Evolutionary conservation across 768 basidiomycete species (phyloP).

Genomic region (Strobilomyces confusus): DNA sequence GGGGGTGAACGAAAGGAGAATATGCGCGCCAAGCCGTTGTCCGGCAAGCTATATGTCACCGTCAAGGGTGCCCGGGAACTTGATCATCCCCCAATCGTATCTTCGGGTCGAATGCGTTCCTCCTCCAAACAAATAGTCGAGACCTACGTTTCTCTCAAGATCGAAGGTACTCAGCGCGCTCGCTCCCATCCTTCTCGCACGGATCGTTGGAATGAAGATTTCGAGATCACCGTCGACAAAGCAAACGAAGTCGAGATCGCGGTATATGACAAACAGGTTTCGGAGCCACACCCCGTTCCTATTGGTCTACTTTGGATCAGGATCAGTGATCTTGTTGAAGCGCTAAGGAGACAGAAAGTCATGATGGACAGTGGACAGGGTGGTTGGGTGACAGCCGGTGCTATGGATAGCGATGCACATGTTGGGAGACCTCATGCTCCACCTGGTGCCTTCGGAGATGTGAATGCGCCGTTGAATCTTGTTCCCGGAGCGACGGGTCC

Average conservation of each 20-base stretch:
- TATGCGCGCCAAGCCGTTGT: slow-evolving; percentile 87
- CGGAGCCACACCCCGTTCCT: slow-evolving; percentile 76
- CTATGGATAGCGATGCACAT: slow-evolving; percentile 66
- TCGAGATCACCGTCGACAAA: slow-evolving; percentile 95
- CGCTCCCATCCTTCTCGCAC: slow-evolving; percentile 90
- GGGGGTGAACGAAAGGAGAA: slow-evolving; percentile 91
- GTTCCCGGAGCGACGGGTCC: slow-evolving; percentile 29
- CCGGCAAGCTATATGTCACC: slow-evolving; percentile 87
- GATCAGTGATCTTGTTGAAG: slow-evolving; percentile 91
- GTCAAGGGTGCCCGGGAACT: slow-evolving; percentile 90
- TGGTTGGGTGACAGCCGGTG: slow-evolving; percentile 94
- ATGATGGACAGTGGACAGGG: slow-evolving; percentile 81
- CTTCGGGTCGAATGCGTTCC: slow-evolving; percentile 60
- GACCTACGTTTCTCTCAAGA: slow-evolving; percentile 90
- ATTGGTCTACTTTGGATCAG: slow-evolving; percentile 95
- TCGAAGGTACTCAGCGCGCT: slow-evolving; percentile 92
- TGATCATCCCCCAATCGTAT: slow-evolving; percentile 81
- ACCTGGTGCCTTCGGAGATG: slow-evolving; percentile 44
- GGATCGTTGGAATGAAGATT: slow-evolving; percentile 97
- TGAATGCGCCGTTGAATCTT: slow-evolving; percentile 38
- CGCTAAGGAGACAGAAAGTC: slow-evolving; percentile 88
- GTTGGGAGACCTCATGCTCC: slow-evolving; percentile 47
- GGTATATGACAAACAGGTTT: slow-evolving; percentile 87
- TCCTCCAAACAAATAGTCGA: slow-evolving; percentile 76
- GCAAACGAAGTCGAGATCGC: slow-evolving; percentile 98